Percentiles rank a stretch among this genome's conserved stretches.
phyloP scores from a whole-genome alignment of 805 yeast genomes.

The Candida andamanensis region DNA sequence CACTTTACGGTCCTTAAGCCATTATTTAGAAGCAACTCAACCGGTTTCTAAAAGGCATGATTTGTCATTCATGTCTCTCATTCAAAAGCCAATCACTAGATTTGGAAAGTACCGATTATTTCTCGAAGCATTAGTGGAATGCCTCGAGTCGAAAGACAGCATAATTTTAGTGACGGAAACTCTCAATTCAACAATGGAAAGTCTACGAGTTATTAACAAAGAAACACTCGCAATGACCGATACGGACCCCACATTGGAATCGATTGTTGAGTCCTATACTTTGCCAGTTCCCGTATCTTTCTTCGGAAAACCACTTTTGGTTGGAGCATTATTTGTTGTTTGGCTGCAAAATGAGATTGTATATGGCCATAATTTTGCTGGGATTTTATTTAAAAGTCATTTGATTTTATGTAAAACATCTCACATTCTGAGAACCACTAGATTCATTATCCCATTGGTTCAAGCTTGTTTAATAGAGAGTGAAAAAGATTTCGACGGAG shows the following conservation, averaged over 20 bases:
- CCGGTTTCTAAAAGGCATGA: constrained; percentile 34
- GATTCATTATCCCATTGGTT: constrained; percentile 46
- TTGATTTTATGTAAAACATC: constrained; percentile 28
- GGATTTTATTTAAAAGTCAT: constrained; percentile 47
- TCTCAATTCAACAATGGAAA: constrained; percentile 5
- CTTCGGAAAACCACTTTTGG: constrained; percentile 41
- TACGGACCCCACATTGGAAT: too few species aligned
- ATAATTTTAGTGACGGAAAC: background rate
- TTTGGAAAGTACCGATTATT: constrained; percentile 47
- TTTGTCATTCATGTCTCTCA: constrained; percentile 47
- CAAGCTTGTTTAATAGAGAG: constrained; percentile 21
- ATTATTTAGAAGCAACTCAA: constrained; percentile 39
- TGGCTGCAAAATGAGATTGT: constrained; percentile 29
- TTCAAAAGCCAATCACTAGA: constrained; percentile 51
- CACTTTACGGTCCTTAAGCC: constrained; percentile 10
- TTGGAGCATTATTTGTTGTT: constrained; percentile 38
- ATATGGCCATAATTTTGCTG: constrained; percentile 21
- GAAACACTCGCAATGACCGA: too few species aligned
- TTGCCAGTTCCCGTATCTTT: constrained; percentile 2
- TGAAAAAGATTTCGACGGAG: constrained; percentile 20
- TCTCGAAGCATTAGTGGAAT: constrained; percentile 27
- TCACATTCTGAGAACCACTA: constrained; percentile 20
- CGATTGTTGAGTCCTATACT: background rate
- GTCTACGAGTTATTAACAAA: constrained; percentile 4
- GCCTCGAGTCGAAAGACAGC: background rate